These are phyloP conservation scores for Fusarium sp. DNA, from an alignment of 2,329 filamentous ascomycete species.

Conservation along the genomic window DNA sequence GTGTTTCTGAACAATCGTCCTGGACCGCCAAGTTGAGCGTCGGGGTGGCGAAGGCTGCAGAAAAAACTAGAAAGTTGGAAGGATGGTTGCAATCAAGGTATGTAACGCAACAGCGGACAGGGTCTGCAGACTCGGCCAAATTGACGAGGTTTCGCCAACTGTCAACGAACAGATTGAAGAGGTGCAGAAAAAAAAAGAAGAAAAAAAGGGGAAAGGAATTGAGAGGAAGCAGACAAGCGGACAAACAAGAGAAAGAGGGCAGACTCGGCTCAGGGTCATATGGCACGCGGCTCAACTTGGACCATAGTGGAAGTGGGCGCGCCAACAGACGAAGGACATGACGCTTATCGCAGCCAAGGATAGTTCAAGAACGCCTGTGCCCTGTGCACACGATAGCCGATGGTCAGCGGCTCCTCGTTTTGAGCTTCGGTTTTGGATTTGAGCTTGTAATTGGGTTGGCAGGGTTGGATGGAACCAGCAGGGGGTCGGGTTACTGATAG, in stretches of 20 bases:
- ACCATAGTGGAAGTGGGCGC: slow-evolving; percentile 22
- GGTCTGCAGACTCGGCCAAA: slow-evolving; percentile 12
- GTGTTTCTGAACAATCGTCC: not conserved
- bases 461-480: slow-evolving; percentile 14
- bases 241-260: slow-evolving; percentile 5
- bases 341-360: slow-evolving; percentile 40
- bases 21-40: slow-evolving; percentile 12
- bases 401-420: slow-evolving; percentile 18
- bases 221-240: not conserved
- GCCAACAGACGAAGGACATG: slow-evolving; percentile 29
- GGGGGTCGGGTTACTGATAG: slow-evolving; percentile 27
- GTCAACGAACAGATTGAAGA: not conserved
- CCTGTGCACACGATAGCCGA: slow-evolving; percentile 35
- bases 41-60: slow-evolving; percentile 23
- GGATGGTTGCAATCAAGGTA: slow-evolving; percentile 18
- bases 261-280: slow-evolving; percentile 28
- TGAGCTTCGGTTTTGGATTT: slow-evolving; percentile 4
- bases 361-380: slow-evolving; percentile 16
- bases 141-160: slow-evolving; percentile 3
- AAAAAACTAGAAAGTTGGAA: slow-evolving; percentile 28
- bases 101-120: slow-evolving; percentile 14
- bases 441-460: slow-evolving; percentile 20
- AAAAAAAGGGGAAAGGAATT: not conserved
- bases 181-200: not conserved
- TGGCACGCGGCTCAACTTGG: slow-evolving; percentile 28